Evolutionary conservation across 805 yeast species (phyloP).

Genomic region (Cyberlindnera euphorbiiphila): DNA sequence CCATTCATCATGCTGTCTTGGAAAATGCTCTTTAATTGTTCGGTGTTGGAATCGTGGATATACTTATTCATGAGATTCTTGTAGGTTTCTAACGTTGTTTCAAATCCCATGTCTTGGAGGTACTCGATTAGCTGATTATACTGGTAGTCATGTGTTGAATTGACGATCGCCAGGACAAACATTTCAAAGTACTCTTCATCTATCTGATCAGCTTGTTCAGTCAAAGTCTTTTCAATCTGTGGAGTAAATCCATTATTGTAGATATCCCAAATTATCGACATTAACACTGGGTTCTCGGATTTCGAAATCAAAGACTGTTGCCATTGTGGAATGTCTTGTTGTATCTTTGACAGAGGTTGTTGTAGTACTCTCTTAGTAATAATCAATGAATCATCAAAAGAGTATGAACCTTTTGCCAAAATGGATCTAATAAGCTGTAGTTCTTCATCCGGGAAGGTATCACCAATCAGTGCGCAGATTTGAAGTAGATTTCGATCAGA

Average conservation of each 20-base stretch:
- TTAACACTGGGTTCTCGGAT: background rate
- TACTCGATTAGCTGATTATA: constrained; percentile 4
- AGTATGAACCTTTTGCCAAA: background rate
- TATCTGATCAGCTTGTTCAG: no score
- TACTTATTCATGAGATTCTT: constrained; percentile 13
- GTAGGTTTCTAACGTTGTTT: constrained; percentile 10
- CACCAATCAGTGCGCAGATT: constrained; percentile 9
- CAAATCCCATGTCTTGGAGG: constrained; percentile 4
- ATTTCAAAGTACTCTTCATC: constrained; percentile 1
- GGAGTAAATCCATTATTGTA: constrained; percentile 3
- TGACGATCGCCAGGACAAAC: constrained; percentile 5
- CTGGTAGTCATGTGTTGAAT: constrained; percentile 5
- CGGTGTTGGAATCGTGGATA: constrained; percentile 4
- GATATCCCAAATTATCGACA: constrained; percentile 3
- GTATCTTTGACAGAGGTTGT: background rate
- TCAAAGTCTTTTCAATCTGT: background rate
- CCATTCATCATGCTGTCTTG: constrained; percentile 35
- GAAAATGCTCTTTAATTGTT: constrained; percentile 29
- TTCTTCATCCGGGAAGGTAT: constrained; percentile 1
- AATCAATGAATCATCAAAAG: background rate
- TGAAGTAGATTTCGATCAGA: background rate
- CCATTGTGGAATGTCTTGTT: background rate
- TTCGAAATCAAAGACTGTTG: background rate
- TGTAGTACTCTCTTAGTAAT: constrained; percentile 3
- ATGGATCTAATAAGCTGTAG: constrained; percentile 1